phyloP scores from a whole-genome alignment of 2,329 filamentous ascomycete species.

The Fonsecaea erecta region DNA sequence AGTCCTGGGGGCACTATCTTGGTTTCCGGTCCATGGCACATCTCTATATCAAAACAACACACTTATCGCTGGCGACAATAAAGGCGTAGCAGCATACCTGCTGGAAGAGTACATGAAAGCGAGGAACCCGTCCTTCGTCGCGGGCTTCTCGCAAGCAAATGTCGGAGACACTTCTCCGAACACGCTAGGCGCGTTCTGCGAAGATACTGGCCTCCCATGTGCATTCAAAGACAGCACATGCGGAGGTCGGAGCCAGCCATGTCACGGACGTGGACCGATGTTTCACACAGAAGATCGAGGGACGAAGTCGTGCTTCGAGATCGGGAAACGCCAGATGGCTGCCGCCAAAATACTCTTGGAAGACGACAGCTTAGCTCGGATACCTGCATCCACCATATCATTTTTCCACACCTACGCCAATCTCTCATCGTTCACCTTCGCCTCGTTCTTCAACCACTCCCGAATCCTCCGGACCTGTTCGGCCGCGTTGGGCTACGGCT shows the following conservation, averaged over 20 bases:
- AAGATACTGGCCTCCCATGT: conserved; percentile 68
- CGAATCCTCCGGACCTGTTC: conserved; percentile 70
- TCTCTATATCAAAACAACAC: conserved; percentile 92
- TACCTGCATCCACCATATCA: conserved; percentile 69
- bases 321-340: conserved; percentile 52
- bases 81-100: conserved; percentile 85
- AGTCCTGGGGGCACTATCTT: conserved; percentile 80
- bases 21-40: conserved; percentile 91
- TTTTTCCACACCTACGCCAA: conserved; percentile 86
- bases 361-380: conserved; percentile 53
- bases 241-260: conserved; percentile 49
- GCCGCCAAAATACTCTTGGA: conserved; percentile 60
- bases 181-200: conserved; percentile 83
- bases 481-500: conserved; percentile 86
- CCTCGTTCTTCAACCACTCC: conserved; percentile 71
- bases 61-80: conserved; percentile 90
- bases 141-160: conserved; percentile 89
- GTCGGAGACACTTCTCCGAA: conserved; percentile 93
- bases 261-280: conserved; percentile 53
- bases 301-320: conserved; percentile 56
- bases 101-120: conserved; percentile 65
- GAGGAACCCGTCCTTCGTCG: conserved; percentile 67
- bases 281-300: conserved; percentile 52
- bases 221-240: conserved; percentile 79
- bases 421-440: conserved; percentile 75